Percentiles rank a stretch among this genome's conserved stretches.
Conservation (phyloP, 2,329 filamentous ascomycete genomes). For the Metarhizium brunneum region DNA sequence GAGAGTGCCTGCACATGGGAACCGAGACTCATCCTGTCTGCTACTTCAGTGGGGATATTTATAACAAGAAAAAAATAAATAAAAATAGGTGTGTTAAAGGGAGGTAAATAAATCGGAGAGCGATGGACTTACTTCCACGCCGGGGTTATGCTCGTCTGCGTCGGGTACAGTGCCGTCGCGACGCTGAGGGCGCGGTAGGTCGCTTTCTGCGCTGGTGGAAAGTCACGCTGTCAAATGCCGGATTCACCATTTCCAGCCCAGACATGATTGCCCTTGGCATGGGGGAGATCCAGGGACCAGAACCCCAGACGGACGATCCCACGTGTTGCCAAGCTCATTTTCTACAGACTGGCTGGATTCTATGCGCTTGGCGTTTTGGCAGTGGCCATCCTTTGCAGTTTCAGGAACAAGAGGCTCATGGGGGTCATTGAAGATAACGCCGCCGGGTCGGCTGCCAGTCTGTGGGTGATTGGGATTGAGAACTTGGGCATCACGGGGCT, state of each 20-base stretch:
- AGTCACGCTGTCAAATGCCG: constrained; percentile 50
- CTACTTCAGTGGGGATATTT: too few species aligned
- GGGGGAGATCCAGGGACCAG: constrained; percentile 42
- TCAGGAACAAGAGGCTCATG: constrained; percentile 33
- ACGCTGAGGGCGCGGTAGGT: constrained; percentile 27
- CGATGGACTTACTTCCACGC: constrained; percentile 41
- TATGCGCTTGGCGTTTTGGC: constrained; percentile 58
- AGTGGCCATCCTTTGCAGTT: constrained; percentile 44
- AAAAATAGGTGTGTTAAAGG: too few species aligned
- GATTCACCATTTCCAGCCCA: constrained; percentile 58
- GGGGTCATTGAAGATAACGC: constrained; percentile 34
- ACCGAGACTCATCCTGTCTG: too few species aligned
- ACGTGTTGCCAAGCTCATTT: constrained; percentile 61
- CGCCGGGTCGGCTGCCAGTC: constrained; percentile 48
- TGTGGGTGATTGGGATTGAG: constrained; percentile 51
- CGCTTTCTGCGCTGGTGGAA: constrained; percentile 39
- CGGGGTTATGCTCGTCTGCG: constrained; percentile 34
- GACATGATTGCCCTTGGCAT: constrained; percentile 53
- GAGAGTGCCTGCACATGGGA: too few species aligned
- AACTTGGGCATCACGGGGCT: constrained; percentile 41
- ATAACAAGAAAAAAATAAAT: too few species aligned
- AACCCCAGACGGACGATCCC: constrained; percentile 59
- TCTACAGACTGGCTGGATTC: constrained; percentile 62
- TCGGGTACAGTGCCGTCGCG: constrained; percentile 34
- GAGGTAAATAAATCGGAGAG: too few species aligned